phyloP scores from a whole-genome alignment of 345 rosid genomes.

The Viola odorata region DNA sequence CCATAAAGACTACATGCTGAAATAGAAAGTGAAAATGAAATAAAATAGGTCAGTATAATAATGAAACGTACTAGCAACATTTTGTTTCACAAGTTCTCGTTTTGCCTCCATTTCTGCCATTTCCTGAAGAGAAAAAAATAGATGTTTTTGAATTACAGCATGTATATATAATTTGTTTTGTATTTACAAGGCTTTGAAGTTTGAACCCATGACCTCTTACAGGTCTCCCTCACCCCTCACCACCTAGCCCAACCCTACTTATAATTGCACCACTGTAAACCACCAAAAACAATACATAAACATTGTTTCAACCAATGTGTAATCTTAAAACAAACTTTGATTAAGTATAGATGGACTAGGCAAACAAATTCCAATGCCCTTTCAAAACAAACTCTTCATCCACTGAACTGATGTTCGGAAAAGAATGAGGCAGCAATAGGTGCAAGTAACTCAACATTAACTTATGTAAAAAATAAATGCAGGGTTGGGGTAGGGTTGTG shows the following conservation, averaged over 20 bases:
- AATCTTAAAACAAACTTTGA: too few relatives aligned
- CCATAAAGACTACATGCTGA: too few relatives aligned
- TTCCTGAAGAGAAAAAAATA: constrained; percentile 44
- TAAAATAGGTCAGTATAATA: constrained; percentile 10
- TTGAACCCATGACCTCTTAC: too few relatives aligned
- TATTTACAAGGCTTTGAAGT: too few relatives aligned
- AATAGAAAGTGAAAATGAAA: neutral
- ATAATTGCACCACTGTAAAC: neutral
- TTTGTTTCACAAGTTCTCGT: constrained; percentile 77
- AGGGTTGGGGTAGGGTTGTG: neutral
- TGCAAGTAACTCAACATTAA: neutral
- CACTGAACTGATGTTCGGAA: neutral
- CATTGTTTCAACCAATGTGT: neutral
- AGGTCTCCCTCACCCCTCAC: too few relatives aligned
- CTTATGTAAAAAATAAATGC: neutral
- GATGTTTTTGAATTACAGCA: constrained; percentile 10
- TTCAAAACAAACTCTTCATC: neutral
- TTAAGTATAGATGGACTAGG: too few relatives aligned
- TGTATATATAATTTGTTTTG: neutral
- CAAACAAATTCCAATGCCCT: too few relatives aligned
- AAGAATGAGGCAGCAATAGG: neutral
- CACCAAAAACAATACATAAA: neutral
- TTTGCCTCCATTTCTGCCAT: constrained; percentile 71
- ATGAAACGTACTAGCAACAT: constrained; percentile 67
- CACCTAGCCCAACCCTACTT: too few relatives aligned